A percentile compares a stretch with the other conserved stretches of the same genome.
Conservation (phyloP, 768 basidiomycete species). For the Mycena capillaripes region DNA sequence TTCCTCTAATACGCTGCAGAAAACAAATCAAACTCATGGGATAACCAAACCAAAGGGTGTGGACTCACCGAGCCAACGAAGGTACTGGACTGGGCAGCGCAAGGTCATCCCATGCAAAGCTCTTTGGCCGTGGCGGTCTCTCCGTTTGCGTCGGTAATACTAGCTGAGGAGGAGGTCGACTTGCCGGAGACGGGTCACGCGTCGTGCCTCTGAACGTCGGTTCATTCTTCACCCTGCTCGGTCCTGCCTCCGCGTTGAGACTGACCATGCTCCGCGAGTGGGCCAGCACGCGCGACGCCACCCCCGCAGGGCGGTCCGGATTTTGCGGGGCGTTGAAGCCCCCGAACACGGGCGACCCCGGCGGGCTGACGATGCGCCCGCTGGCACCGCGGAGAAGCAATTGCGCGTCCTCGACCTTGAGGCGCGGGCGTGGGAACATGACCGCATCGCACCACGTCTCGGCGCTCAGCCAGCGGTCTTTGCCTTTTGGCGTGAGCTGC, state of each 20-base stretch:
- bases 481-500: slow-evolving; percentile 52
- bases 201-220: neutral
- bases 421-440: slow-evolving; percentile 80
- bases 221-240: slow-evolving; percentile 16
- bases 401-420: slow-evolving; percentile 60
- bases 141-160: slow-evolving; percentile 9
- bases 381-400: slow-evolving; percentile 34
- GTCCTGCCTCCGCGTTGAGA: slow-evolving; percentile 30
- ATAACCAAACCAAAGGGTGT: slow-evolving; percentile 13
- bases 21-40: slow-evolving; percentile 11
- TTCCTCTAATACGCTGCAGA: slow-evolving; percentile 75
- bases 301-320: slow-evolving; percentile 42
- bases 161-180: slow-evolving; percentile 25
- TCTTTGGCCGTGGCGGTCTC: slow-evolving; percentile 62
- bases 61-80: slow-evolving; percentile 65
- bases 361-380: slow-evolving; percentile 63
- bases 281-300: slow-evolving; percentile 62
- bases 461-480: slow-evolving; percentile 77
- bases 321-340: slow-evolving; percentile 32
- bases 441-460: slow-evolving; percentile 89
- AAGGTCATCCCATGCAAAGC: slow-evolving; percentile 73
- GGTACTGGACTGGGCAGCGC: slow-evolving; percentile 71
- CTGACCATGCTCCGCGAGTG: slow-evolving; percentile 54
- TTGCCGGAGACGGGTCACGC: slow-evolving; percentile 7
- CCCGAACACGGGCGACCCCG: slow-evolving; percentile 55